Evolutionary conservation across 768 basidiomycete species (phyloP).

Genomic region (Gelatoporia subvermispora): DNA sequence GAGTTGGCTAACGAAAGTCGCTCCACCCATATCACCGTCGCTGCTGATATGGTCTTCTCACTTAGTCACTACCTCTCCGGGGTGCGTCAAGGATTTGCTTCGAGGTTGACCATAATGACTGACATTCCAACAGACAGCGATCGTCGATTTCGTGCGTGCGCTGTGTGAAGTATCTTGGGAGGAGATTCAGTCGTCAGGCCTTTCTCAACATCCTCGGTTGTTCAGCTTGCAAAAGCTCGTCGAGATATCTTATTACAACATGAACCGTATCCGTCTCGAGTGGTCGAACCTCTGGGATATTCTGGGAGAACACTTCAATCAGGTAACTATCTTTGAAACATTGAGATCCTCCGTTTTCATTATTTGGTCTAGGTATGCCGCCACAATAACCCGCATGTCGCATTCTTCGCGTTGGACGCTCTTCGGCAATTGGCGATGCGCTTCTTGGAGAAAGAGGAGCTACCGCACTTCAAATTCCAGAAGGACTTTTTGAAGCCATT

Average conservation of each 20-base stretch:
- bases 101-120: conserved; percentile 5
- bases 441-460: conserved; percentile 96
- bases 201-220: conserved; percentile 89
- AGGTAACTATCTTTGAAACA: conserved; percentile 44
- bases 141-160: conserved; percentile 95
- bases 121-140: conserved; percentile 64
- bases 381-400: conserved; percentile 94
- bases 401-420: conserved; percentile 95
- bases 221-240: conserved; percentile 98
- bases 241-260: conserved; percentile 99
- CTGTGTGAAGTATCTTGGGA: conserved; percentile 98
- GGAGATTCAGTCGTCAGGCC: conserved; percentile 95
- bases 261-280: conserved; percentile 95
- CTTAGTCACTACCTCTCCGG: conserved; percentile 92
- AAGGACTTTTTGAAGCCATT: conserved; percentile 99
- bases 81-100: conserved; percentile 43
- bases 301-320: conserved; percentile 96
- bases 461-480: conserved; percentile 98
- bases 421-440: conserved; percentile 96
- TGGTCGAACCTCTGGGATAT: conserved; percentile 99
- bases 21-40: conserved; percentile 96
- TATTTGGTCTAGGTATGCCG: conserved; percentile 77
- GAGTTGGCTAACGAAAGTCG: conserved; percentile 95
- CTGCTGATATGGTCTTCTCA: conserved; percentile 99
- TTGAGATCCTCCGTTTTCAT: background rate